These are phyloP conservation scores for Crithidia thermophila DNA, from an alignment of 208 protist genomes.

Conservation along the genomic window DNA sequence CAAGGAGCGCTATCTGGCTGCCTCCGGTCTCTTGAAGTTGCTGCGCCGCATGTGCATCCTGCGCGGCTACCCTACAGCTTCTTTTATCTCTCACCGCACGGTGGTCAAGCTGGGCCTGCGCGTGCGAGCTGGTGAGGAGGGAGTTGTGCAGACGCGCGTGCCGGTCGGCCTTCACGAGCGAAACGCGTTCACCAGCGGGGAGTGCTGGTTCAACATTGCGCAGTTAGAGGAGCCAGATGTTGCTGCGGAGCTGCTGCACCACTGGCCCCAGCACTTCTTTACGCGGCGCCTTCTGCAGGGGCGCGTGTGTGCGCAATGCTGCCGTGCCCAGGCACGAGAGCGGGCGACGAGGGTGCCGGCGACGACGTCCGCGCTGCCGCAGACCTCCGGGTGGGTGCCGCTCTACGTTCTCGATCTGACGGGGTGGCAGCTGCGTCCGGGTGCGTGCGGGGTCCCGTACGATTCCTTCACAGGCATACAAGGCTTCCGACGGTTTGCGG, in stretches of 20 bases:
- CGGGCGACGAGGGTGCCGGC: background rate
- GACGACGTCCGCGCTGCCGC: slow-evolving; percentile 19
- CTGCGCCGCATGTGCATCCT: slow-evolving; percentile 47
- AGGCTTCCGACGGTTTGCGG: background rate
- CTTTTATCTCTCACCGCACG: slow-evolving; percentile 36
- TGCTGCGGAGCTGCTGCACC: slow-evolving; percentile 41
- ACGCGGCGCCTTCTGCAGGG: slow-evolving; percentile 35
- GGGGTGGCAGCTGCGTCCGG: slow-evolving; percentile 31
- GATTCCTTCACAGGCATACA: background rate
- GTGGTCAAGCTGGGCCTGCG: slow-evolving; percentile 30
- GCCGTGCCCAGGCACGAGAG: slow-evolving; percentile 44
- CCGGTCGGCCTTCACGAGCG: slow-evolving; percentile 21
- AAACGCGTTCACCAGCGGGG: slow-evolving; percentile 22
- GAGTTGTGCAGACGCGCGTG: slow-evolving; percentile 13
- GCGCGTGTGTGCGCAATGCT: slow-evolving; percentile 37
- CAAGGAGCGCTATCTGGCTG: background rate
- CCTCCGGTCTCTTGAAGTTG: background rate
- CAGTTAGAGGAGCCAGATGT: slow-evolving; percentile 67
- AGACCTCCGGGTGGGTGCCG: slow-evolving; percentile 38
- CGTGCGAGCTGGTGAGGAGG: slow-evolving; percentile 29
- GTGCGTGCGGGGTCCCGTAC: slow-evolving; percentile 24
- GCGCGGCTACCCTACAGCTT: slow-evolving; percentile 38
- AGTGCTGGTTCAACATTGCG: slow-evolving; percentile 77
- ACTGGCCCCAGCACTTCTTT: slow-evolving; percentile 47
- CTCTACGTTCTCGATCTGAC: slow-evolving; percentile 15